Evolutionary conservation across 2,329 filamentous ascomycete species (phyloP), one percentile per base, ranked within the genome.

Genomic region (Ophiostoma australiae): DNA sequence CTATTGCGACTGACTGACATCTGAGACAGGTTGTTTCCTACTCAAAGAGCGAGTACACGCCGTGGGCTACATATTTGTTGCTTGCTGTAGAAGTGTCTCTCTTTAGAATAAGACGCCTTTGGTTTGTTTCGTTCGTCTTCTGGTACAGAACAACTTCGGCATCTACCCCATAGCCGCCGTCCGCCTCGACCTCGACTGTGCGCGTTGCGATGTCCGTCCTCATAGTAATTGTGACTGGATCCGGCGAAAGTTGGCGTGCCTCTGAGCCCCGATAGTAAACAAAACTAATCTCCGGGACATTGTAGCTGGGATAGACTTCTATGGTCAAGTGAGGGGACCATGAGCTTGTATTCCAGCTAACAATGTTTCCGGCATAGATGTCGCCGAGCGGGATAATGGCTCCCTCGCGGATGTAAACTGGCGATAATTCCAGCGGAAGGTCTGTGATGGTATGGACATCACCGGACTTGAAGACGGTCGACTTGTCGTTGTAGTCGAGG

Each of bases 401-500:
- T 27, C 52, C 52, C 13, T 58, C 52, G 17, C 52, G 52, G 52
- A 58, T 27, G 11, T 58, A 58, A 7, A 58, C 52, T 11, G 52
- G 52, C 8, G 52, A 20, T 5, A 8, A 11, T 27, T 58, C 52
- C 4, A 58, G 52, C 11, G 52, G 52, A 27, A 58, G 52, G 23
- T 58, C 17, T 11, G 23, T 27, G 23, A 58, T 58, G 7, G 23
- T 58, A 23, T 58, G 8, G 13, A 48, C 44, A 8, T 74, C 75
- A 6, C 75, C 75, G 13, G 72, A 69, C 31, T 63, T 69, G 48
- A 74, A 75, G 10, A 76, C 73, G 27, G 70, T 66, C 3, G 75
- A 76, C 72, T 78, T 79, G 75, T 77, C 75, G 69, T 76, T 75
- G 72, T 80, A 80, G 63, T 80, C 76, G 4, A 80, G 72, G 58